Evolutionary conservation across 2,329 filamentous ascomycete genomes (phyloP), one percentile per base, ranked within the genome.

Genomic region (Aspergillus persii): DNA sequence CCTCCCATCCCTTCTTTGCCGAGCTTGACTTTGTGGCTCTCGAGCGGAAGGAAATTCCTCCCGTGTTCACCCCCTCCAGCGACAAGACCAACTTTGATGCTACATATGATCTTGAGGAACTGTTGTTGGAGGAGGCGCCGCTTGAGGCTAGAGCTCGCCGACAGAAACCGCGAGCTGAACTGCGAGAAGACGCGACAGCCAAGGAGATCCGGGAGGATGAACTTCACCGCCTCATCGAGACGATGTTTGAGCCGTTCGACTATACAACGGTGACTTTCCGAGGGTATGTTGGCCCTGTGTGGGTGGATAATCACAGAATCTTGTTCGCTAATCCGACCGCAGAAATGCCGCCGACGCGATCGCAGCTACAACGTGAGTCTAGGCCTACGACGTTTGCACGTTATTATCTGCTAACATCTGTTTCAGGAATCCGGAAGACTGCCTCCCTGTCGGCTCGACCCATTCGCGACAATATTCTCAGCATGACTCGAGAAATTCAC

Each of bases 11-110:
- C 6, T 98, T 98, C 80, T 99, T 99, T 80, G 84, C 88, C 46
- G 79, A 84, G 2, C 86, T 98, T 66, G 89, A 98, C 71, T 99
- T 99, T 66, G 86, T 86, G 12, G 87, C 88, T 0, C 78, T 99
- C 39, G 91, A 96, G 73, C 83, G 86, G 63, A 98, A 97, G 74
- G 87, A 92, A 71, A 88, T 98, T 49, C 89, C 93, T 67, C 95
- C 95, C 0, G 87, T 98, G 3, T 99, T 99, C 73, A 85, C 90
- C 23, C 95, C 95, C 0, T 96, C 94, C 0, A 93, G 92, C 57
- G 95, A 98, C 52, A 99, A 99, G 83, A 98, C 95, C 3, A 99
- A 99, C 74, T 99, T 99, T 66, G 95, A 99, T 76, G 95, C 95
- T 4, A 99, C 95, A 0, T 98, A 99, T 72, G 95, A 99, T 75